Conservation (phyloP, 2,329 filamentous ascomycete species). For the Exophiala calicioides region DNA sequence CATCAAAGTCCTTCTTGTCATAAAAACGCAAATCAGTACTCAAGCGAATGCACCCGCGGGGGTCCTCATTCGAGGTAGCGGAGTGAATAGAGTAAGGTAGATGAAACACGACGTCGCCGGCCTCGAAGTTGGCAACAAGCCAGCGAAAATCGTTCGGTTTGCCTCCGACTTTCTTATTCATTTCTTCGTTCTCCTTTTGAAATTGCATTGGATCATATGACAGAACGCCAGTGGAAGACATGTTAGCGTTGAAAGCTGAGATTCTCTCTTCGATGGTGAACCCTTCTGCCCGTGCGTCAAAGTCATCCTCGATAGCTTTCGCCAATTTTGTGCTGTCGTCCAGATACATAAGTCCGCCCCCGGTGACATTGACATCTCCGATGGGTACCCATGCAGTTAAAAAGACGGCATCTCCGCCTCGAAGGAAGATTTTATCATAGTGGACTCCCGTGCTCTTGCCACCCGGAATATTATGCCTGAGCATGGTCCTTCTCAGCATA, state of each 20-base stretch:
- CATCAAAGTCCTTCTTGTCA: slow-evolving; percentile 31
- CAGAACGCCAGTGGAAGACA: slow-evolving; percentile 34
- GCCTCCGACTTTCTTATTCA: slow-evolving; percentile 11
- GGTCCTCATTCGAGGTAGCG: slow-evolving; percentile 44
- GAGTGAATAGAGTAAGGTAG: slow-evolving; percentile 47
- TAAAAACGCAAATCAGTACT: slow-evolving; percentile 48
- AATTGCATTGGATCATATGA: slow-evolving; percentile 11
- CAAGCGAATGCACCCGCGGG: slow-evolving; percentile 40
- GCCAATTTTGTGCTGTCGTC: slow-evolving; percentile 41
- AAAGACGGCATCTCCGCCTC: slow-evolving; percentile 39
- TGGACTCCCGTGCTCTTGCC: slow-evolving; percentile 43
- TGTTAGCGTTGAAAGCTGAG: slow-evolving; percentile 37
- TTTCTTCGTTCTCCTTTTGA: slow-evolving; percentile 9
- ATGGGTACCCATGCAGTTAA: slow-evolving; percentile 42
- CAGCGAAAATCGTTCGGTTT: slow-evolving; percentile 31
- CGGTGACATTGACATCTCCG: slow-evolving; percentile 39
- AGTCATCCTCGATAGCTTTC: slow-evolving; percentile 42
- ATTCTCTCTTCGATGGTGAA: slow-evolving; percentile 38
- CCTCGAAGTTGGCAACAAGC: slow-evolving; percentile 41
- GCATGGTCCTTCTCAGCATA: slow-evolving; percentile 39
- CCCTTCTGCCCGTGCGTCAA: slow-evolving; percentile 32
- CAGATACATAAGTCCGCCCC: slow-evolving; percentile 48
- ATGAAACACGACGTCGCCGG: slow-evolving; percentile 48
- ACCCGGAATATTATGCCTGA: slow-evolving; percentile 43
- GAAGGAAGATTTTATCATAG: slow-evolving; percentile 46